These are phyloP conservation scores for Blastomyces parvus DNA, from an alignment of 2,329 filamentous ascomycete species.

Conservation along the genomic window DNA sequence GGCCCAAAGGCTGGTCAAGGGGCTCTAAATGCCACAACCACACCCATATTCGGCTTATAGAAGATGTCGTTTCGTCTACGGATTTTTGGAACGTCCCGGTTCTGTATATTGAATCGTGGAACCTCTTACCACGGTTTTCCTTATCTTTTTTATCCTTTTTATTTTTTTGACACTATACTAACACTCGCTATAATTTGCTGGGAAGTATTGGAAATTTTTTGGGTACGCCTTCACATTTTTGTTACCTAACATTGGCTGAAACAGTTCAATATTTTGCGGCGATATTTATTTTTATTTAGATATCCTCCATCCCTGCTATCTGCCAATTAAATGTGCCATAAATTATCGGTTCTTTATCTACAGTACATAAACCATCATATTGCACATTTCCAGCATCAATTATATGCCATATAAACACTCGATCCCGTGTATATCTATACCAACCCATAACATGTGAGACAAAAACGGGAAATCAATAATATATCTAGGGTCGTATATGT, in stretches of 20 bases:
- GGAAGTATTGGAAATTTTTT: conserved; percentile 2
- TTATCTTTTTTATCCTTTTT: no score
- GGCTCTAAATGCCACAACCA: not conserved
- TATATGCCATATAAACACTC: not conserved
- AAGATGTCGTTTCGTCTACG: not conserved
- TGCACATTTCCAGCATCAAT: not conserved
- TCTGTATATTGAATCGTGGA: not conserved
- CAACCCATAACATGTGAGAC: not conserved
- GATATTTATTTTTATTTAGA: not conserved
- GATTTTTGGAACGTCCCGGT: not conserved
- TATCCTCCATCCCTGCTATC: not conserved
- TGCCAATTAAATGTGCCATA: not conserved
- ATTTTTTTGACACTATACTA: not conserved
- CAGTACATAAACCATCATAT: no score
- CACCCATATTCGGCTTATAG: not conserved
- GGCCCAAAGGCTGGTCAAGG: no score
- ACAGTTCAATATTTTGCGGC: not conserved
- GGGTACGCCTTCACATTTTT: not conserved
- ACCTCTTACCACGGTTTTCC: not conserved
- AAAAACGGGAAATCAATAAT: not conserved
- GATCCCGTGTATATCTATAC: not conserved
- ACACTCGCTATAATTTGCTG: not conserved
- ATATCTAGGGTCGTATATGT: not conserved
- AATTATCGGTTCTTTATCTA: not conserved
- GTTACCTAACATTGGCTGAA: not conserved